Conservation (phyloP, 495 filamentous ascomycete genomes). For the Aspergillus homomorphus region DNA sequence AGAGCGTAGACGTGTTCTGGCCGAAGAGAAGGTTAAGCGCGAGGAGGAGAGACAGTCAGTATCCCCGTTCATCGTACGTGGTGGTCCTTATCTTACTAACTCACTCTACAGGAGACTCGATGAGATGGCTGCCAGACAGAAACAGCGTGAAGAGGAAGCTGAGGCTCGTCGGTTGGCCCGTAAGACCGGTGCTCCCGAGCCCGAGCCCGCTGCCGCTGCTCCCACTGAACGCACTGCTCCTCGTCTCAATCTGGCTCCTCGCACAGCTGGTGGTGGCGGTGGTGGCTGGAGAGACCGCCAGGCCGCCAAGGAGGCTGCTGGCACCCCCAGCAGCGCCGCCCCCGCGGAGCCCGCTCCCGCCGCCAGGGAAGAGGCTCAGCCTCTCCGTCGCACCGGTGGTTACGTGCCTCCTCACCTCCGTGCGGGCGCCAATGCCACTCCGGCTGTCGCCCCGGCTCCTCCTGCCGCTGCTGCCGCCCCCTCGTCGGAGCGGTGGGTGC, state of each 20-base stretch:
- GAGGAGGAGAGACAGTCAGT: constrained; percentile 79
- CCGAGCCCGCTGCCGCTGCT: constrained; percentile 10
- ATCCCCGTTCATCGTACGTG: constrained; percentile 1
- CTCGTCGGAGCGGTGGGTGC: constrained; percentile 38
- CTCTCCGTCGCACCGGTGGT: constrained; percentile 38
- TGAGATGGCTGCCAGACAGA: constrained; percentile 61
- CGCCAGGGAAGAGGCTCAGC: constrained; percentile 29
- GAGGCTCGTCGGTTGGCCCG: constrained; percentile 51
- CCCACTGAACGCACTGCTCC: constrained; percentile 59
- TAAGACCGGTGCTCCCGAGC: constrained; percentile 12
- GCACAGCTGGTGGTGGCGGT: constrained; percentile 46
- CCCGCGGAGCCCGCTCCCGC: constrained; percentile 17
- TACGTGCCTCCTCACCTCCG: constrained; percentile 53
- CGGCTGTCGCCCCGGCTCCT: constrained; percentile 31
- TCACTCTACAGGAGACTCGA: constrained; percentile 54
- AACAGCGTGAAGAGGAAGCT: constrained; percentile 66
- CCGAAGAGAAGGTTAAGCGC: constrained; percentile 72
- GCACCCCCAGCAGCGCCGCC: constrained; percentile 28
- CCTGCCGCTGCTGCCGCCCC: constrained; percentile 26
- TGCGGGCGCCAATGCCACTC: constrained; percentile 32
- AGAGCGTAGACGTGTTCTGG: constrained; percentile 58
- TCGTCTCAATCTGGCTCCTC: constrained; percentile 59
- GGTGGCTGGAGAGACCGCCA: constrained; percentile 83
- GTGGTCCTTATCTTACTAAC: constrained; percentile 21
- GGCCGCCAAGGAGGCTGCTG: constrained; percentile 56